A percentile compares a stretch with the other conserved stretches of the same genome.
Evolutionary conservation across 225 moss, liverwort and hornwort genomes (phyloP).

Genomic region (Bryoerythrophyllum caledonicum): DNA sequence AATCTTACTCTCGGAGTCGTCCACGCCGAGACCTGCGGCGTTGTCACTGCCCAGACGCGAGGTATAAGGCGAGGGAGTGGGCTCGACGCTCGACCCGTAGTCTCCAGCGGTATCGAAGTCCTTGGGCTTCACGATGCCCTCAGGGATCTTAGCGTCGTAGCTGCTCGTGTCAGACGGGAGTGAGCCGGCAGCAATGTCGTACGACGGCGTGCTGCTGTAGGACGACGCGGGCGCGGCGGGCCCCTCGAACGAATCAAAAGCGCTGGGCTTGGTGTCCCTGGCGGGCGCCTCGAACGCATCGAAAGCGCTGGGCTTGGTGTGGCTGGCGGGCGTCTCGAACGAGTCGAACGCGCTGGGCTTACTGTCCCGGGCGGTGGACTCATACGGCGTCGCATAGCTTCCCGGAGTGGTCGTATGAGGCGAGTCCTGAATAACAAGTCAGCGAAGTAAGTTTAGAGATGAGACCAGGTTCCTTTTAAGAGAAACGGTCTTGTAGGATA

Average conservation of each 20-base stretch:
- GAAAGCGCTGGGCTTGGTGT: constrained; percentile 7
- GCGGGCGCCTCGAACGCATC: background rate
- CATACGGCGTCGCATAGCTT: background rate
- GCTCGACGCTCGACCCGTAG: background rate
- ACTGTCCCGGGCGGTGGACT: background rate
- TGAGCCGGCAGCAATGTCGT: constrained; percentile 11
- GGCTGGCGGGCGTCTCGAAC: too few species aligned
- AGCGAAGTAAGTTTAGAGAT: too few species aligned
- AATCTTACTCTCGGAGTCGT: constrained; percentile 23
- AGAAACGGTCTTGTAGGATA: too few species aligned
- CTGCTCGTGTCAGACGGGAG: background rate
- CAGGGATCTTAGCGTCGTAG: constrained; percentile 24
- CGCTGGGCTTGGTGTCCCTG: constrained; percentile 5
- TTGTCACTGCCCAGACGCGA: background rate
- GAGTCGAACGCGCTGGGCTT: constrained; percentile 21
- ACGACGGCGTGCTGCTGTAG: background rate
- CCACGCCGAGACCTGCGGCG: background rate
- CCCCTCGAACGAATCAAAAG: background rate
- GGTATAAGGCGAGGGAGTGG: background rate
- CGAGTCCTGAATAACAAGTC: background rate
- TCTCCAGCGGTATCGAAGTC: constrained; percentile 15
- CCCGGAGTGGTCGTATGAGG: constrained; percentile 1
- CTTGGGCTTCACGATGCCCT: constrained; percentile 30
- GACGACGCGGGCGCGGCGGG: background rate
- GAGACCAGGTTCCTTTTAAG: too few species aligned